Evolutionary conservation across 116 monocot genomes (phyloP).

Genomic region (Phalaenopsis hybrid): DNA sequence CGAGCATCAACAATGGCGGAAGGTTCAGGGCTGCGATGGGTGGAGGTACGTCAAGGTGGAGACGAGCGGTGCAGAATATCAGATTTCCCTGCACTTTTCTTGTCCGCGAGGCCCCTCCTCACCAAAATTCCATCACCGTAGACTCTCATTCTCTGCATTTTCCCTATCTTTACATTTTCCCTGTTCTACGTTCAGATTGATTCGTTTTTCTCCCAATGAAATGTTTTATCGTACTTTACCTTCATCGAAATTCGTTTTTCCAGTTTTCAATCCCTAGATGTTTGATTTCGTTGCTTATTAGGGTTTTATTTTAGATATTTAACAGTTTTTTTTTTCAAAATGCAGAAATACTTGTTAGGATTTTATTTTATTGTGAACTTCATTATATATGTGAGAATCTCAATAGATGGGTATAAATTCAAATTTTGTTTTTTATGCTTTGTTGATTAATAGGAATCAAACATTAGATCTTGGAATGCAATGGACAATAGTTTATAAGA

Average conservation of each 20-base stretch:
- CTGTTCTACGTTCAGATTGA: not conserved
- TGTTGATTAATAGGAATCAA: too few relatives aligned
- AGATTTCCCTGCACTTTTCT: conserved; percentile 27
- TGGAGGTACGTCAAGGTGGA: conserved; percentile 24
- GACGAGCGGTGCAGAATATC: conserved; percentile 19
- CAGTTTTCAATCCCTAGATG: not conserved
- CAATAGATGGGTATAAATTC: too few relatives aligned
- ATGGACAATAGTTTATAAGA: too few relatives aligned
- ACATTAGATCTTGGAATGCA: too few relatives aligned
- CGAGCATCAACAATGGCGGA: not conserved
- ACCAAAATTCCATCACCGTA: conserved; percentile 8
- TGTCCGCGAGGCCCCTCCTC: conserved; percentile 5
- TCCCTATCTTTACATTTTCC: not conserved
- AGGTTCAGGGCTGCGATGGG: conserved; percentile 18
- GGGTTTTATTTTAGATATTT: not conserved
- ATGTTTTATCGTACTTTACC: not conserved
- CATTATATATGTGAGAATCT: too few relatives aligned
- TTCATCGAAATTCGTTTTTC: not conserved
- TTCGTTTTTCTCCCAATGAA: not conserved
- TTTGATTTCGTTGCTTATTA: too few relatives aligned
- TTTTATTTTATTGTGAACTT: too few relatives aligned
- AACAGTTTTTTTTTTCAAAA: not conserved
- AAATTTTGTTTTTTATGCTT: too few relatives aligned
- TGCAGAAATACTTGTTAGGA: not conserved
- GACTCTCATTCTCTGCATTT: not conserved